These are phyloP conservation scores for Davidsoniella eucalypti DNA, from an alignment of 2,329 filamentous ascomycete genomes.

Conservation along the genomic window DNA sequence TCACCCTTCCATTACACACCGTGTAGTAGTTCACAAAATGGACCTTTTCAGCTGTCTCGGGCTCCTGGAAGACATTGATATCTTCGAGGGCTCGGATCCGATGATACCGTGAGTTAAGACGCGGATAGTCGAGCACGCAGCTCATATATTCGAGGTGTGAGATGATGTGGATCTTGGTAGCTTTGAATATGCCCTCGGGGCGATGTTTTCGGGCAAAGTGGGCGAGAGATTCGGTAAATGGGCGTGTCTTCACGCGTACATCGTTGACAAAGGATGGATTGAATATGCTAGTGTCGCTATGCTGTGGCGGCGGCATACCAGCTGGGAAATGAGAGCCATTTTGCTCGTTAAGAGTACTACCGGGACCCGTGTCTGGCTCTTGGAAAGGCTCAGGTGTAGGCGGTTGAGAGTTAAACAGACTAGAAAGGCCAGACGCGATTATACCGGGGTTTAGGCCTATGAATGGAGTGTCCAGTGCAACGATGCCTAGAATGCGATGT, in stretches of 20 bases:
- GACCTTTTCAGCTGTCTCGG: slow-evolving; percentile 28
- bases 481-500: slow-evolving; percentile 62
- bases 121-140: slow-evolving; percentile 59
- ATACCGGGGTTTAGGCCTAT: slow-evolving; percentile 81
- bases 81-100: slow-evolving; percentile 57
- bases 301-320: slow-evolving; percentile 5
- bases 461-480: slow-evolving; percentile 76
- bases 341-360: too few relatives aligned
- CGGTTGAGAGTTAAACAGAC: slow-evolving; percentile 45
- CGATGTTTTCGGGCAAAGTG: slow-evolving; percentile 74
- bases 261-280: slow-evolving; percentile 67
- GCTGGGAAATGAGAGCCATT: too few relatives aligned
- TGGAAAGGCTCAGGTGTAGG: slow-evolving; percentile 10
- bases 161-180: slow-evolving; percentile 55
- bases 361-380: neutral
- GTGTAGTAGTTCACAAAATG: slow-evolving; percentile 87
- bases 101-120: slow-evolving; percentile 53
- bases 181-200: slow-evolving; percentile 48
- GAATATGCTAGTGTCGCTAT: slow-evolving; percentile 38
- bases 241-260: slow-evolving; percentile 47
- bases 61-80: slow-evolving; percentile 35
- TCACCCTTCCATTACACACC: slow-evolving; percentile 58
- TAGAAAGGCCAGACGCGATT: slow-evolving; percentile 63
- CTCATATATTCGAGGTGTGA: slow-evolving; percentile 74
- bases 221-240: slow-evolving; percentile 49